Base-by-base conservation (phyloP, 2,329 filamentous ascomycete species). In the Phoma herbarum region DNA sequence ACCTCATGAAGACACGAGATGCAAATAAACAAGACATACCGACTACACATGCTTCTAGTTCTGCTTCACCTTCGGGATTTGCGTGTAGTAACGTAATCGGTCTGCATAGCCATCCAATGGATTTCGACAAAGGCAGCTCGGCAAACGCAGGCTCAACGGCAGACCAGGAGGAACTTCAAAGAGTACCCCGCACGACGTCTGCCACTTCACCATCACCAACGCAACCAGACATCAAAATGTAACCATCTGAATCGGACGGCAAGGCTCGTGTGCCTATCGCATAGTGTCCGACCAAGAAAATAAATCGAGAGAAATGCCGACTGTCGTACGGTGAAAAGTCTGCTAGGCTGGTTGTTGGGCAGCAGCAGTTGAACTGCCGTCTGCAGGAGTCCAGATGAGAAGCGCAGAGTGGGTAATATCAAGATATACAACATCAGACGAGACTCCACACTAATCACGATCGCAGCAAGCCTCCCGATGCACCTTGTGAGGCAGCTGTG, bases 391-490 rank as follows among this genome's bases (percentile, higher is more conserved):
- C 20, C 25, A 50, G 33, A 59, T 54, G 56, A 54, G 29, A 59
- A 51, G 56, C 50, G 46, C 20, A 50, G 55, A 54, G 56, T 54
- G 56, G 56, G 56, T 59, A 59, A 54, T 25, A 54, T 46, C 45
- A 59, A 39, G 26, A 23, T 47, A 50, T 42, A 53, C 56, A 50
- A 54, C 50, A 59, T 33, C 50, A 54, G 28, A 49, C 39, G 23
- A 44, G 31, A 35, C 51, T 53, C 49, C 20, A 44, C 45, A 59
- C 50, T 59, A 54, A 59, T 50, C 45, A 45, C 50, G 56, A 59
- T 59, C 41, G 51, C 56, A 59, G 50, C 50, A 48, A 54, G 56
- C 56, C 50, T 54, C 45, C 55, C 56, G 56, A 54, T 59, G 56
- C 45, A 59, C 50, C 14, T 31, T 48, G 49, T 31, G 41, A 45